Evolutionary conservation across 2,329 filamentous ascomycete species (phyloP).

Genomic region (Trichoderma sp.): DNA sequence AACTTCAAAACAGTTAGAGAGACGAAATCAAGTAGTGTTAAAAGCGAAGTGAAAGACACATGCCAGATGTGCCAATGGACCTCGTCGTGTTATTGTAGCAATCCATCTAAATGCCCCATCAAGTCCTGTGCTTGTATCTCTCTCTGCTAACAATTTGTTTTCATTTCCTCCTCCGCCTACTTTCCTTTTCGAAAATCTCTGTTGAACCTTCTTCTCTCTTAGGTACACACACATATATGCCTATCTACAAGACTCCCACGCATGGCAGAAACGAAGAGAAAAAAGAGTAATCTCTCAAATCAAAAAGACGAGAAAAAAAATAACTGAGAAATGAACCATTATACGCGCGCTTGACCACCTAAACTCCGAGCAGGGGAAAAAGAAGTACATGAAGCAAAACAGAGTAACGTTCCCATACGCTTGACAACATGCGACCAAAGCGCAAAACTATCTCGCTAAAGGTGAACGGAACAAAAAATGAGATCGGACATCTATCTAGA

Average conservation of each 20-base stretch:
- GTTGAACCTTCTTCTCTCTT: not conserved
- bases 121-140: not conserved
- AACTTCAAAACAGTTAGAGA: not conserved
- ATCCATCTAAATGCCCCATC: not conserved
- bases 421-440: not conserved
- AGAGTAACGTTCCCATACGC: not conserved
- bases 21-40: too few relatives aligned
- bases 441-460: not conserved
- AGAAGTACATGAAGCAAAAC: not conserved
- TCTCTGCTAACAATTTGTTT: not conserved
- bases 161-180: not conserved
- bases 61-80: slow-evolving; percentile 3
- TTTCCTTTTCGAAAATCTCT: not conserved
- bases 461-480: not conserved
- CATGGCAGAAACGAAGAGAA: not conserved
- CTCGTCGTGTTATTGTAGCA: not conserved
- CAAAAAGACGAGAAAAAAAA: not conserved
- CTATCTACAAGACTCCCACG: not conserved
- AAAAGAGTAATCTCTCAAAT: not conserved
- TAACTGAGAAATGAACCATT: not conserved
- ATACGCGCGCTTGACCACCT: slow-evolving; percentile 5
- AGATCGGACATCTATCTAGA: not conserved
- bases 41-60: not conserved
- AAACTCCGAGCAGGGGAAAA: not conserved
- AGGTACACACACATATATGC: not conserved